Evolutionary conservation across 2,329 filamentous ascomycete species (phyloP), one percentile per base, ranked within the genome.

Genomic region (Pseudogymnoascus sp.): DNA sequence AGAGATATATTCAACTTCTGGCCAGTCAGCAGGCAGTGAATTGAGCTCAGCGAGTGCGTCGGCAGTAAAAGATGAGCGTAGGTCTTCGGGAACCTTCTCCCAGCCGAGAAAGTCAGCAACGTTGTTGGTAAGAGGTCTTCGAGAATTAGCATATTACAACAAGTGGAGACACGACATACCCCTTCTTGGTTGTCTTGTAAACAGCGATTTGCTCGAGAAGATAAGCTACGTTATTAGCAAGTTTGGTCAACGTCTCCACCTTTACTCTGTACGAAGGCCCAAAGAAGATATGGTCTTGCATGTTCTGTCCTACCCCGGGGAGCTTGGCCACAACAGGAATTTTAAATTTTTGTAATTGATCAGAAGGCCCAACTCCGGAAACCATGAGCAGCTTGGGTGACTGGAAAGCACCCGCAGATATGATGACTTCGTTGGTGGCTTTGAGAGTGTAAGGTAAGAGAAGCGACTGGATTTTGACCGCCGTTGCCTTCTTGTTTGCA

Each of bases 371-470:
- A 31, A 83, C 74, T 13, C 80, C 80, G 46, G 76, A 79, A 0
- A 82, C 76, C 71, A 80, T 78, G 7, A 83, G 75, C 4, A 82
- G 75, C 67, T 83, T 80, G 0, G 80, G 80, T 3, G 78, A 77
- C 70, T 82, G 80, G 69, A 81, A 82, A 3, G 77, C 73, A n/a
- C 67, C 67, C 15, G 60, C 60, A 38, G 61, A 38, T 26, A 66
- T 15, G 23, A 66, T 64, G 7, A 70, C 65, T 19, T 70, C 67
- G 21, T 65, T 68, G 1, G 21, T 59, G 3, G 66, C 69, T 4
- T 59, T 62, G n/a, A 69, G 26, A 0, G 63, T 68, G n/a, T 61
- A 68, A 2, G 46, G 21, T n/a, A 64, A 21, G 3, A 61, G 56
- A 5, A 44, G 60, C 4, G 66, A 65, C 19, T 68, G 67, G 13